Base-by-base conservation (phyloP, 2,329 filamentous ascomycete species). In the Rutstroemia sydowiana region DNA sequence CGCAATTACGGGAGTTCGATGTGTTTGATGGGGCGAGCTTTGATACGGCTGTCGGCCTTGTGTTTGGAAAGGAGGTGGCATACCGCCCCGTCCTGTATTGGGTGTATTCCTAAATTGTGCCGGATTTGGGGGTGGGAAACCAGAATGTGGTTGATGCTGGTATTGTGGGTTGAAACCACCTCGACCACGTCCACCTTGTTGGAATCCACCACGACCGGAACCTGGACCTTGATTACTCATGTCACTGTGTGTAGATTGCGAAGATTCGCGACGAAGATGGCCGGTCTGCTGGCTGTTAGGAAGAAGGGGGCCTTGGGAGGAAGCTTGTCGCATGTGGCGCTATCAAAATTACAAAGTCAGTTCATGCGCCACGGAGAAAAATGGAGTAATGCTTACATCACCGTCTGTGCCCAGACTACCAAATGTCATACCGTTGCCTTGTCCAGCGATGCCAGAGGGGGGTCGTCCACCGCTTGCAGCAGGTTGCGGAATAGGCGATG, bases 401-500 rank as follows among this genome's bases (percentile, higher is more conserved):
- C 88, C 86, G 66, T 95, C 87, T 64, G 83, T 84, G 62, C 79
- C 82, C 61, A 92, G 84, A 71, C 87, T 91, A 59, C 91, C 91
- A 74, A 95, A 96, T 61, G 75, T 79, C 48, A 88, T 80, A 69
- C 85, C 83, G 64, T 82, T 84, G 50, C 79, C 79, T 60, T 85
- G 82, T 59, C 83, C 83, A 60, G 84, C 77, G 58, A 89, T 78
- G 58, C 79, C 80, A 31, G 88, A 85, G 41, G 90, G 89, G 61
- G 91, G 91, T 64, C 89, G 75, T 51, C 84, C 88, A 65, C 50
- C 50, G 34, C 84, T 87, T 31, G 85, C 84, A 50, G 85, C 81
- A 47, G 90, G 88, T 69, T 92, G 88, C 30, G 93, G 92, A 62
- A 97, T 97, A 4, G 93, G 93, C 39, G 88, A 92, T 3, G 93